A percentile compares a stretch with the other conserved stretches of the same genome.
Conservation (phyloP, 2,329 filamentous ascomycete genomes). For the Aureobasidium sp. region DNA sequence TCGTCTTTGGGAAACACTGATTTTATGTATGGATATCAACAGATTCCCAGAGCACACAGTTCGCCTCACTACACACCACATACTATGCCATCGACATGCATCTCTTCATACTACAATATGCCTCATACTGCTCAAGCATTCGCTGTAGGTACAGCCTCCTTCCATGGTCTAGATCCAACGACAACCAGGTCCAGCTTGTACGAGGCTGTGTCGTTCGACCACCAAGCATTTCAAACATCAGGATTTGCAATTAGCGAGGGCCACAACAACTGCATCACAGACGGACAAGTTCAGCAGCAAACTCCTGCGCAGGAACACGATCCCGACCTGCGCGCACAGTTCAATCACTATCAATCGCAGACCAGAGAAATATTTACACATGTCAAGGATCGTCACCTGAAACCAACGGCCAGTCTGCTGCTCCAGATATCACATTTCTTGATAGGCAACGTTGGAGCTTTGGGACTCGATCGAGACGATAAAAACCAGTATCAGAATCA, state of each 20-base stretch:
- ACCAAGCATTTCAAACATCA: neutral
- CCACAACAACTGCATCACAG: neutral
- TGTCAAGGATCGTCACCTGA: conserved; percentile 55
- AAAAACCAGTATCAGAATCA: conserved; percentile 66
- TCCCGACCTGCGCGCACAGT: conserved; percentile 52
- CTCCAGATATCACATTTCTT: conserved; percentile 61
- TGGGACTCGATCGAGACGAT: conserved; percentile 76
- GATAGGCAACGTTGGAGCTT: conserved; percentile 55
- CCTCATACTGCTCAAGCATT: neutral
- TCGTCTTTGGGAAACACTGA: neutral
- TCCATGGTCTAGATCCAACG: neutral
- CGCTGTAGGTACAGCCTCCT: neutral
- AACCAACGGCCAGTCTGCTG: conserved; percentile 52
- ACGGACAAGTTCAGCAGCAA: conserved; percentile 39
- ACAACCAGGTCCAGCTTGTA: neutral
- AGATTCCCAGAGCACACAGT: neutral
- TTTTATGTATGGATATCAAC: neutral
- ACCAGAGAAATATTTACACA: conserved; percentile 63
- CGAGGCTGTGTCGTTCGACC: neutral
- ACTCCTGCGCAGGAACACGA: conserved; percentile 26
- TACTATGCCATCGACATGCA: neutral
- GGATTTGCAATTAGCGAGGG: neutral
- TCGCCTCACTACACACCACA: neutral
- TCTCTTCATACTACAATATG: neutral
- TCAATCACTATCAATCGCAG: conserved; percentile 52